Conservation (phyloP, 768 basidiomycete genomes). For the Hirschioporus abietinus region DNA sequence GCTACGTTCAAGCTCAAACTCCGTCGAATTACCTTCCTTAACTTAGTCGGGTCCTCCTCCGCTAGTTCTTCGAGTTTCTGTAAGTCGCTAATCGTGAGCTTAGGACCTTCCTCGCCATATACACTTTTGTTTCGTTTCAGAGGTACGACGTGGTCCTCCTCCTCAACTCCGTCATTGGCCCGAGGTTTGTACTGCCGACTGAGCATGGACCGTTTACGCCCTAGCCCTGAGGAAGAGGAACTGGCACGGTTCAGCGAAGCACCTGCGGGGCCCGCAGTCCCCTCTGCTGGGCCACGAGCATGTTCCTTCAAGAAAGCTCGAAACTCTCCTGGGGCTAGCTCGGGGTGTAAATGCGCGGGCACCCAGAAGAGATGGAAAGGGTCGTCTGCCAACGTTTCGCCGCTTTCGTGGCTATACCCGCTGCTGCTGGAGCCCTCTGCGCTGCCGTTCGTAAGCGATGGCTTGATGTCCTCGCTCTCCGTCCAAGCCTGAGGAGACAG, state of each 20-base stretch:
- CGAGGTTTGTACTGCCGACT: slow-evolving; percentile 87
- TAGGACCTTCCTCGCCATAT: slow-evolving; percentile 65
- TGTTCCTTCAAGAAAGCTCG: slow-evolving; percentile 93
- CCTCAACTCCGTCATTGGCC: slow-evolving; percentile 70
- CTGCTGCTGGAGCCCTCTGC: slow-evolving; percentile 41
- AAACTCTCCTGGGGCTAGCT: slow-evolving; percentile 96
- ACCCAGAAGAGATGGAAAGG: slow-evolving; percentile 97
- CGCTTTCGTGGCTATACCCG: slow-evolving; percentile 35
- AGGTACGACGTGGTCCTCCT: slow-evolving; percentile 60
- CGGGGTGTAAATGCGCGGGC: slow-evolving; percentile 92
- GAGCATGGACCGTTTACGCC: slow-evolving; percentile 88
- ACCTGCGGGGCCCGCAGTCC: slow-evolving; percentile 41
- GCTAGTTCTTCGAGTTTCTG: slow-evolving; percentile 91
- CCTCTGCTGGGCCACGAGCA: slow-evolving; percentile 45
- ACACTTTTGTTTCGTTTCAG: slow-evolving; percentile 64
- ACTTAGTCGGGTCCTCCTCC: slow-evolving; percentile 82
- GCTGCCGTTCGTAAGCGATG: slow-evolving; percentile 27
- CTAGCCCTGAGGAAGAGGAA: slow-evolving; percentile 48
- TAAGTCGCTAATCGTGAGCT: slow-evolving; percentile 90
- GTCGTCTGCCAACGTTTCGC: slow-evolving; percentile 41
- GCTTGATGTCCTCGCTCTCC: slow-evolving; percentile 40
- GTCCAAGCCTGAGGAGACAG: slow-evolving; percentile 26
- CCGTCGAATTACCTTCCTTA: slow-evolving; percentile 74
- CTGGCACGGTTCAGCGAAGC: slow-evolving; percentile 34
- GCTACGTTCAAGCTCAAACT: slow-evolving; percentile 85